These are phyloP conservation scores for Oenanthe javanica DNA, from an alignment of 140 eudicot genomes.

Conservation along the genomic window DNA sequence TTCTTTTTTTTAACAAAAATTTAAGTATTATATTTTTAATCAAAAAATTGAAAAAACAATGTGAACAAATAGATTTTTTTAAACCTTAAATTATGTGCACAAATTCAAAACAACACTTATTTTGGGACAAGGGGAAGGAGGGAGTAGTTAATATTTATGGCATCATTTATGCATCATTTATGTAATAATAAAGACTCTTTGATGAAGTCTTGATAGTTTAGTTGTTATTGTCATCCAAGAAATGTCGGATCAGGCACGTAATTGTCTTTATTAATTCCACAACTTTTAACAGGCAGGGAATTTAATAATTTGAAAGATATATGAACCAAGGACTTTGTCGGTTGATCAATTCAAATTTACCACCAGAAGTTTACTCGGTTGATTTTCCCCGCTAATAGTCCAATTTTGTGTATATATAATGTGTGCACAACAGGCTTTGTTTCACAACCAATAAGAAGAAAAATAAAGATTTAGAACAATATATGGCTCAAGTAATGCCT, in stretches of 20 bases:
- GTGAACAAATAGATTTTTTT: too few species aligned
- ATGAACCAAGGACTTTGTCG: conserved; percentile 8
- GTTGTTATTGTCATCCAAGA: too few species aligned
- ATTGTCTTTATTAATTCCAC: neutral
- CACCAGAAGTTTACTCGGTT: neutral
- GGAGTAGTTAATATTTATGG: too few species aligned
- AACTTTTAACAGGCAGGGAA: neutral
- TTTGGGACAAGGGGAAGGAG: too few species aligned
- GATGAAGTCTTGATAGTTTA: neutral
- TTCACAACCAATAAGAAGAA: neutral
- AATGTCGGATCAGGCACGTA: neutral
- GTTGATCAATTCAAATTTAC: neutral
- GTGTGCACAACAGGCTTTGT: neutral
- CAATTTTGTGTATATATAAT: neutral
- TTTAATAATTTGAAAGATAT: neutral
- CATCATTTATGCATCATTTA: too few species aligned
- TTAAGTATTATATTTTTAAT: too few species aligned
- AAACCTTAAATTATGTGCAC: too few species aligned
- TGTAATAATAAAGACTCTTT: too few species aligned
- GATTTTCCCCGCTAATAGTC: neutral
- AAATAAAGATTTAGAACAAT: neutral
- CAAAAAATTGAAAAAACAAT: too few species aligned
- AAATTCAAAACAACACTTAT: too few species aligned
- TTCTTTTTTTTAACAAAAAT: too few species aligned
- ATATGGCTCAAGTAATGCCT: neutral